These are phyloP conservation scores for Fragosphaeria purpurea DNA, from an alignment of 2,329 filamentous ascomycete species.

Conservation along the genomic window DNA sequence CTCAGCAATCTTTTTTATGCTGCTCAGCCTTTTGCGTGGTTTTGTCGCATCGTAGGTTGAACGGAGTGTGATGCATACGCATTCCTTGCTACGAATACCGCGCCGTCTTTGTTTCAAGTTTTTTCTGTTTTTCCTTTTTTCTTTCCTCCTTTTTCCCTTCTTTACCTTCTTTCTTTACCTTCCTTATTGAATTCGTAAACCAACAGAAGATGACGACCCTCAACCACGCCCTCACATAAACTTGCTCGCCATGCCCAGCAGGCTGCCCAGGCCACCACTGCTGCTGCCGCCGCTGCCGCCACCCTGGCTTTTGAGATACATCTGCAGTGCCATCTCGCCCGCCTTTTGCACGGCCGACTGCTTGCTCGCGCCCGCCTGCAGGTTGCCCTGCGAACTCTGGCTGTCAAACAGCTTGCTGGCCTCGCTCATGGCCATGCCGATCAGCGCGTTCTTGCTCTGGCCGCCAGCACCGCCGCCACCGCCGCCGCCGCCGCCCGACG, in stretches of 20 bases:
- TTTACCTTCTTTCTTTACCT: neutral
- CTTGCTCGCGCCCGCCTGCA: conserved; percentile 57
- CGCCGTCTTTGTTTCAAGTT: neutral
- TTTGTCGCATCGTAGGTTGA: too few species aligned
- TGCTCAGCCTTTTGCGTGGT: too few species aligned
- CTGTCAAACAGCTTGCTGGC: conserved; percentile 65
- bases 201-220: too few species aligned
- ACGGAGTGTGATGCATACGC: too few species aligned
- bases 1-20: neutral
- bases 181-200: too few species aligned
- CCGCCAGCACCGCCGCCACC: conserved; percentile 35
- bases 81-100: too few species aligned
- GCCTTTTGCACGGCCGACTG: conserved; percentile 70
- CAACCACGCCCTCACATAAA: conserved; percentile 24
- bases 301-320: conserved; percentile 74
- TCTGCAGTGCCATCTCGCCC: conserved; percentile 78
- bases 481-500: conserved; percentile 22
- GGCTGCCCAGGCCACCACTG: conserved; percentile 29
- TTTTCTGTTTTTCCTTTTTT: neutral
- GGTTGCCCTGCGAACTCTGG: conserved; percentile 44
- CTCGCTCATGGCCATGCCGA: conserved; percentile 80
- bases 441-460: conserved; percentile 65
- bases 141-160: neutral
- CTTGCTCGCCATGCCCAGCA: conserved; percentile 38
- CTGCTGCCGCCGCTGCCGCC: conserved; percentile 37